Conservation (phyloP, 306 rosid species). For the Echinosophora koreensis region DNA sequence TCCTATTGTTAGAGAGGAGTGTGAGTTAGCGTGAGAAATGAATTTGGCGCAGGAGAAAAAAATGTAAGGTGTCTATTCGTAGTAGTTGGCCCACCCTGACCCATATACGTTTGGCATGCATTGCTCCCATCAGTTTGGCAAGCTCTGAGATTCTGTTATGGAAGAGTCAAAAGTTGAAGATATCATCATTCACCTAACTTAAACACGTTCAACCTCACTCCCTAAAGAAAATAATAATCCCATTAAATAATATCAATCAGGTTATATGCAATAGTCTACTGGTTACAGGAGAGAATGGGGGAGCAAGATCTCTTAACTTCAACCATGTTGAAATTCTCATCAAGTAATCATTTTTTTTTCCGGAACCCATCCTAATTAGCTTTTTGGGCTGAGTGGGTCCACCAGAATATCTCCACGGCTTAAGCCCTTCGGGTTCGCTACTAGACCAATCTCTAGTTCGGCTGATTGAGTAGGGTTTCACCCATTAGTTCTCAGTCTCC, state of each 20-base stretch:
- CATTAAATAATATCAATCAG: slow-evolving; percentile 33
- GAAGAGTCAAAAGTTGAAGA: slow-evolving; percentile 1
- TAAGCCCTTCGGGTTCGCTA: too few relatives aligned
- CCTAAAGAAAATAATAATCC: neutral
- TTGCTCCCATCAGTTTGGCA: neutral
- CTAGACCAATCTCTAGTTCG: too few relatives aligned
- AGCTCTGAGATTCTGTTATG: neutral
- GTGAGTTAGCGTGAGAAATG: neutral
- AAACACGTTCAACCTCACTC: neutral
- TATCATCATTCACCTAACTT: slow-evolving; percentile 24
- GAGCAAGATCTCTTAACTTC: slow-evolving; percentile 25
- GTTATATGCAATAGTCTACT: neutral
- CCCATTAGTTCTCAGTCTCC: too few relatives aligned
- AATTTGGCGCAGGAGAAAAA: neutral
- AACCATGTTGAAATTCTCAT: slow-evolving; percentile 27
- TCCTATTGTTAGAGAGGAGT: too few relatives aligned
- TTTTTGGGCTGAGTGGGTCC: too few relatives aligned
- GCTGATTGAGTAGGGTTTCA: too few relatives aligned
- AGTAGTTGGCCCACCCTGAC: slow-evolving; percentile 2
- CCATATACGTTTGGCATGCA: neutral
- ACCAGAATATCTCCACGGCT: too few relatives aligned
- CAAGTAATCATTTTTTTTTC: too few relatives aligned
- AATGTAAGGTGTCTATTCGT: neutral
- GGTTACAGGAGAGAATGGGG: slow-evolving; percentile 12
- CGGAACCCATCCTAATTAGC: too few relatives aligned